Conservation (phyloP, 164 flowering plant species). For the Sedum album region DNA sequence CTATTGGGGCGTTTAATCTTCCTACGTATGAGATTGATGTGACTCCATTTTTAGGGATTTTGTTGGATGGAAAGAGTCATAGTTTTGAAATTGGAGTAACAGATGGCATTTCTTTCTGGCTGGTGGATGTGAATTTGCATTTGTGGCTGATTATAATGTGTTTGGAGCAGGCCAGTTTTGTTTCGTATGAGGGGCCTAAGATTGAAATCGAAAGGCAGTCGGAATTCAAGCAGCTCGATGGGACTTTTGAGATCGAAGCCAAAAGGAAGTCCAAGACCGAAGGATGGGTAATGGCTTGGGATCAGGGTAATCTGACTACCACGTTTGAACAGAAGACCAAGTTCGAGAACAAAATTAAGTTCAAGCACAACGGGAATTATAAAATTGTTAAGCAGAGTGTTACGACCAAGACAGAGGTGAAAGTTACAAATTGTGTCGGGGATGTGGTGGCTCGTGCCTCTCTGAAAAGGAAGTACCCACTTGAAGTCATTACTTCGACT, state of each 20-base stretch:
- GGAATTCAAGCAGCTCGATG: conserved; percentile 37
- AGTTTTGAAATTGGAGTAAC: conserved; percentile 41
- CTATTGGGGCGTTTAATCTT: conserved; percentile 72
- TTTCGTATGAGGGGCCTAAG: conserved; percentile 14
- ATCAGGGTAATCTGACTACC: conserved; percentile 53
- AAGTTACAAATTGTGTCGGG: conserved; percentile 19
- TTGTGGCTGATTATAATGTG: conserved; percentile 45
- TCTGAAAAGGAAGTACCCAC: conserved; percentile 30
- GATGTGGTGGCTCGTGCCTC: conserved; percentile 11
- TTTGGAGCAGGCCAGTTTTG: conserved; percentile 21
- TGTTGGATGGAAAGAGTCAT: conserved; percentile 55
- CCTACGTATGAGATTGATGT: conserved; percentile 72
- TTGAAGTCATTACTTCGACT: conserved; percentile 27
- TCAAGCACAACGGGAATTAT: conserved; percentile 31
- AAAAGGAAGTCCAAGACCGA: conserved; percentile 21
- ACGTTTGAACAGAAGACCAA: conserved; percentile 19
- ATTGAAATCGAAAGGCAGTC: conserved; percentile 14
- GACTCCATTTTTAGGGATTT: conserved; percentile 54
- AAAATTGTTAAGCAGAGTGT: conserved; percentile 43
- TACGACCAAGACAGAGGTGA: conserved; percentile 24
- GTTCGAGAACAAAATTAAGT: conserved; percentile 35
- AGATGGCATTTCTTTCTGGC: conserved; percentile 57
- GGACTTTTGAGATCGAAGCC: conserved; percentile 37
- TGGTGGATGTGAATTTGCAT: conserved; percentile 80
- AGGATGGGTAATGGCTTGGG: conserved; percentile 57